A percentile compares a stretch with the other conserved stretches of the same genome.
Evolutionary conservation across 352 stramenopile genomes (phyloP).

Genomic region (Globisporangium ultimum): DNA sequence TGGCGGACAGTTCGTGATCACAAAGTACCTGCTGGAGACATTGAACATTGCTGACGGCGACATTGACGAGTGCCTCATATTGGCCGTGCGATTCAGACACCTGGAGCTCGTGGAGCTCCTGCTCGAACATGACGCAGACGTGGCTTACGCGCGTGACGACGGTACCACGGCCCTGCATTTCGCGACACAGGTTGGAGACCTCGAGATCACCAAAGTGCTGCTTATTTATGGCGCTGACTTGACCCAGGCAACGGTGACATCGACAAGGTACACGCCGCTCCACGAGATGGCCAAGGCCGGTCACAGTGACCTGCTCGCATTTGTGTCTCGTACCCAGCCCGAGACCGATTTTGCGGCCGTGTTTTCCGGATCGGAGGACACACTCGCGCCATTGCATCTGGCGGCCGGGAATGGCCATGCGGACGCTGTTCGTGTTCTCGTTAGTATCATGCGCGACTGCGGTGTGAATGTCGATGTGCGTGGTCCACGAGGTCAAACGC

Average conservation of each 20-base stretch:
- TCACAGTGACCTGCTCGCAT: neutral
- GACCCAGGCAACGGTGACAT: neutral
- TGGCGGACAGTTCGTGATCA: neutral
- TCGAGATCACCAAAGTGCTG: neutral
- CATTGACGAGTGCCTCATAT: slow-evolving; percentile 3
- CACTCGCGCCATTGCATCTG: slow-evolving; percentile 3
- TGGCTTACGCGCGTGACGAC: slow-evolving; percentile 1
- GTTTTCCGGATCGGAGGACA: neutral
- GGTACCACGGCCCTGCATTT: slow-evolving; percentile 1
- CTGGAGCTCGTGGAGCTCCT: slow-evolving; percentile 4
- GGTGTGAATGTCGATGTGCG: neutral
- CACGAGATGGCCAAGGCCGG: slow-evolving; percentile 8
- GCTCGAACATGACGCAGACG: slow-evolving; percentile 3
- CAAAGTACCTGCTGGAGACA: slow-evolving; percentile 6
- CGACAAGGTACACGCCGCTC: slow-evolving; percentile 2
- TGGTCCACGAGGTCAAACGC: slow-evolving; percentile 2
- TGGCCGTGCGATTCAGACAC: slow-evolving; percentile 5
- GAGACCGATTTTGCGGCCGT: slow-evolving; percentile 4
- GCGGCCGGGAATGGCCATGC: neutral
- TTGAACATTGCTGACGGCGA: slow-evolving; percentile 4
- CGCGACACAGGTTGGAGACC: neutral
- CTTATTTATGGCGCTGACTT: neutral
- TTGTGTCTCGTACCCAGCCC: neutral
- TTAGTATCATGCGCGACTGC: neutral
- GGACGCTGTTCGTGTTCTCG: slow-evolving; percentile 1